phyloP scores from a whole-genome alignment of 345 rosid species.

The Bruguiera parviflora region DNA sequence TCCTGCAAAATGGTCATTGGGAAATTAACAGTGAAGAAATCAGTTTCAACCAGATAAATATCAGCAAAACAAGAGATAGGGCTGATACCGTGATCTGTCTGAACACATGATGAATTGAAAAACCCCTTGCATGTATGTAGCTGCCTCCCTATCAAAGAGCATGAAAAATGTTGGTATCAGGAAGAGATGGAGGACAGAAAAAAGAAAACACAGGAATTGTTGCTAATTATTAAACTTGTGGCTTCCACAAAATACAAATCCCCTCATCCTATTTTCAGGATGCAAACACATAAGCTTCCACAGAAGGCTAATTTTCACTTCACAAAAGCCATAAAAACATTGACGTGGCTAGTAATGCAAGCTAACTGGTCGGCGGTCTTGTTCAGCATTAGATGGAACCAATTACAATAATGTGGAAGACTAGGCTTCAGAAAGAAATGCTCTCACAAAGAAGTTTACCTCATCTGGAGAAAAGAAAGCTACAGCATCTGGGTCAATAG shows the following conservation, averaged over 20 bases:
- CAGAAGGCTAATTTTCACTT: neutral
- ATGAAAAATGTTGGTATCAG: constrained; percentile 7
- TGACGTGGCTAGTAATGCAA: neutral
- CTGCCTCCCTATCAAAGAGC: constrained; percentile 65
- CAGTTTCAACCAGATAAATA: constrained; percentile 5
- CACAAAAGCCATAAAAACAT: neutral
- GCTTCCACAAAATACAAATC: no score
- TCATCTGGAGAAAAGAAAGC: constrained; percentile 98
- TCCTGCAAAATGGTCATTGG: constrained; percentile 40
- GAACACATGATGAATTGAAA: constrained; percentile 62
- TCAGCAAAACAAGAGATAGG: neutral
- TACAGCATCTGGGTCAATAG: constrained; percentile 80
- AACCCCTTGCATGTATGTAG: constrained; percentile 75
- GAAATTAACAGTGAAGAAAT: neutral
- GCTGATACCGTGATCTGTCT: constrained; percentile 65
- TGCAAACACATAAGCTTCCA: neutral
- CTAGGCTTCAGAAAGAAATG: neutral
- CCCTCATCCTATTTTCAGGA: no score
- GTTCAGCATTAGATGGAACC: neutral
- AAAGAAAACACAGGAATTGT: neutral
- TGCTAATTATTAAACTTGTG: neutral
- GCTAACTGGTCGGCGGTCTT: neutral
- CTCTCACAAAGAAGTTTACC: constrained; percentile 36
- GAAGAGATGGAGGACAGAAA: neutral
- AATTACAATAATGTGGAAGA: neutral